phyloP scores from a whole-genome alignment of 1,139 yeast species.

The Debaryomyces singareniensis region DNA sequence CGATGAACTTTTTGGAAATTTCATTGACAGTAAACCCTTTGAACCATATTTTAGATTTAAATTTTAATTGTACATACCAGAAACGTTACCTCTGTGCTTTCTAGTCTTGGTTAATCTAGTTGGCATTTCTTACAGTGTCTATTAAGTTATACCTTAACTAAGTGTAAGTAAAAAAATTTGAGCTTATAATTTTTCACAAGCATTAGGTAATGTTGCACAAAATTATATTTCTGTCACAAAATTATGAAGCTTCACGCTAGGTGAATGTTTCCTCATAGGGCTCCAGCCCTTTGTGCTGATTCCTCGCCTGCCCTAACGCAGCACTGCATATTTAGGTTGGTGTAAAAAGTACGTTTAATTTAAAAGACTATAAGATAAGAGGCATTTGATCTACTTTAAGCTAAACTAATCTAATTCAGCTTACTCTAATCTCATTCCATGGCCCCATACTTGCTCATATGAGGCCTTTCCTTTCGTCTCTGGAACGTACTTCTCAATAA shows the following conservation, averaged over 20 bases:
- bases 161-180: constrained; percentile 3
- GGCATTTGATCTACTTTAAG: no score
- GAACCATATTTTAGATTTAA: neutral
- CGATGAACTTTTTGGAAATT: no score
- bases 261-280: constrained; percentile 5
- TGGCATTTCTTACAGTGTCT: constrained; percentile 64
- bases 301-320: no score
- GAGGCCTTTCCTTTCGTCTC: constrained; percentile 68
- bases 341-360: no score
- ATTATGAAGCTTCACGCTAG: neutral
- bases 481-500: constrained; percentile 51
- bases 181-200: constrained; percentile 4
- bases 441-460: constrained; percentile 58
- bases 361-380: neutral
- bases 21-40: no score
- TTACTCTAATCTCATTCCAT: constrained; percentile 3
- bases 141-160: constrained; percentile 1
- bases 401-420: no score
- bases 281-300: constrained; percentile 8
- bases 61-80: constrained; percentile 65
- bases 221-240: neutral
- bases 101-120: constrained; percentile 99
- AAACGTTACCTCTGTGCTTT: constrained; percentile 99
- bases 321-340: no score
- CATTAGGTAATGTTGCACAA: constrained; percentile 1